A percentile compares a stretch with the other conserved stretches of the same genome.
Evolutionary conservation across 495 filamentous ascomycete genomes (phyloP).

Genomic region (Aspergillus funiculosus): DNA sequence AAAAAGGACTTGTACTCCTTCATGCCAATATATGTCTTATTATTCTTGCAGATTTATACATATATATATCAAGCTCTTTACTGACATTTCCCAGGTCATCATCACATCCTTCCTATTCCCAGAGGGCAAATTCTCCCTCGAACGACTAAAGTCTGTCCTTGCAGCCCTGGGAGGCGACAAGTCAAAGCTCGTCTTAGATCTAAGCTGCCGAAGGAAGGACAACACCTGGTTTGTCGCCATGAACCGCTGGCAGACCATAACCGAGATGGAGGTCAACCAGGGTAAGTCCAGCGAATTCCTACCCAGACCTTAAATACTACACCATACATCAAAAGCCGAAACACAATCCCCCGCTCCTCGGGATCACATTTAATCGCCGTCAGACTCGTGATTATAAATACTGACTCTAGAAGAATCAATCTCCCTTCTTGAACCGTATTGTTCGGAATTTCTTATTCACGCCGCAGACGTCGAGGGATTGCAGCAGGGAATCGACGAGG

Average conservation of each 20-base stretch:
- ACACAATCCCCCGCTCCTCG: too few relatives aligned
- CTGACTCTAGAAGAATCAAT: constrained; percentile 60
- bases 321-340: too few relatives aligned
- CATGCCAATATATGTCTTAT: background rate
- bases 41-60: background rate
- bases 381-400: background rate
- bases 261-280: constrained; percentile 85
- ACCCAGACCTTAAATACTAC: too few relatives aligned
- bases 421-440: constrained; percentile 72
- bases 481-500: constrained; percentile 82
- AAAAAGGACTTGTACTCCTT: too few relatives aligned
- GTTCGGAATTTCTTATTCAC: constrained; percentile 93
- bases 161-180: constrained; percentile 64
- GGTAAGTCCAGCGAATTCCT: constrained; percentile 55
- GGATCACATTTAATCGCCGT: too few relatives aligned
- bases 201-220: constrained; percentile 75
- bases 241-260: constrained; percentile 97
- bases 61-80: too few relatives aligned
- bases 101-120: constrained; percentile 86
- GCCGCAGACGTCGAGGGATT: constrained; percentile 98
- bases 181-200: constrained; percentile 83
- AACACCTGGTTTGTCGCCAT: constrained; percentile 88
- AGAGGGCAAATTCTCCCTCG: constrained; percentile 66
- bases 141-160: constrained; percentile 65
- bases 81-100: constrained; percentile 92